Conservation (phyloP, 2,329 filamentous ascomycete species). For the Clonostachys sp. region DNA sequence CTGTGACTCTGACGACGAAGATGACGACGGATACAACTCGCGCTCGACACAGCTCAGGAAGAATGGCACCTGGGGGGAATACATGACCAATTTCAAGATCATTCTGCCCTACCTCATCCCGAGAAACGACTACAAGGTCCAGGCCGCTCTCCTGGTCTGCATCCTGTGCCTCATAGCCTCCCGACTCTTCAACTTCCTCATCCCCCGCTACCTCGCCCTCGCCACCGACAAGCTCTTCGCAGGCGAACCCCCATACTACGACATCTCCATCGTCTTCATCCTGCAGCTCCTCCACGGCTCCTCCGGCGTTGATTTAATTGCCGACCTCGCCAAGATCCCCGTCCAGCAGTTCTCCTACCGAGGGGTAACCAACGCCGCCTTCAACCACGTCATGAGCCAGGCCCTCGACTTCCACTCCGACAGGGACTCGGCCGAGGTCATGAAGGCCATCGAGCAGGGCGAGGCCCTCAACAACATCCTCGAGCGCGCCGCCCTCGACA, state of each 20-base stretch:
- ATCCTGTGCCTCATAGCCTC: constrained; percentile 11
- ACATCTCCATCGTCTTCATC: neutral
- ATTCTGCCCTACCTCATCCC: constrained; percentile 23
- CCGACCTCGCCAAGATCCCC: constrained; percentile 20
- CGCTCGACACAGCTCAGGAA: constrained; percentile 16
- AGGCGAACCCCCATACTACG: neutral
- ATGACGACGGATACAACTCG: neutral
- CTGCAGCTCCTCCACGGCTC: constrained; percentile 3
- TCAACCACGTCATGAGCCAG: constrained; percentile 63
- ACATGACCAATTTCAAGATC: constrained; percentile 19
- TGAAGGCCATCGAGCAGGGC: constrained; percentile 61
- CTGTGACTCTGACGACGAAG: no score
- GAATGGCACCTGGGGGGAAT: constrained; percentile 21
- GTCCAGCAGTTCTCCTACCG: constrained; percentile 38
- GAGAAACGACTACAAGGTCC: constrained; percentile 19
- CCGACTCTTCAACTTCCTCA: constrained; percentile 19
- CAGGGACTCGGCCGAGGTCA: constrained; percentile 60
- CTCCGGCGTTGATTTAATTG: constrained; percentile 6
- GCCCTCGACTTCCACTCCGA: constrained; percentile 67
- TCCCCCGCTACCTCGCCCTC: constrained; percentile 22
- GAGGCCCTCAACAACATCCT: constrained; percentile 54
- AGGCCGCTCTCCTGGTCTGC: constrained; percentile 16
- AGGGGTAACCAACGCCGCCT: constrained; percentile 54
- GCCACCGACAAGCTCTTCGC: constrained; percentile 16
- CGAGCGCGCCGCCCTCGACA: constrained; percentile 53